Percentiles rank a stretch among this genome's conserved stretches.
Conservation (phyloP, 805 yeast genomes). For the Myxozyma vanderwaltii region DNA sequence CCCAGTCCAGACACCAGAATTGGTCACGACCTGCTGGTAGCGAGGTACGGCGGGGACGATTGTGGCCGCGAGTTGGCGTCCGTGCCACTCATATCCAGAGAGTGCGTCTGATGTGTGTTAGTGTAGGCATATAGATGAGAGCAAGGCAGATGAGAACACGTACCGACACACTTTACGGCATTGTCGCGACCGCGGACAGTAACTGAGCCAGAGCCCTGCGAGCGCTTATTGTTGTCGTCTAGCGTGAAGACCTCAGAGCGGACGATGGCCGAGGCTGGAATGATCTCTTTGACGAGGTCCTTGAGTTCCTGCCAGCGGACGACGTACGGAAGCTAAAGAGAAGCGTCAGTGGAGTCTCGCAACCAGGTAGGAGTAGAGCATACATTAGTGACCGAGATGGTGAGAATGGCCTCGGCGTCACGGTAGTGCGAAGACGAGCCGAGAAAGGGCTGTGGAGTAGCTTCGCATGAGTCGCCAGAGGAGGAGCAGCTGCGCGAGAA, state of each 20-base stretch:
- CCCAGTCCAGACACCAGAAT: no score
- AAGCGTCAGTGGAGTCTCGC: background rate
- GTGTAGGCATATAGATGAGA: background rate
- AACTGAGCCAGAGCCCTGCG: slow-evolving; percentile 31
- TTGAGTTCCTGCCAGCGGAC: slow-evolving; percentile 36
- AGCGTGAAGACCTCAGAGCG: slow-evolving; percentile 28
- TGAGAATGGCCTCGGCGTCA: background rate
- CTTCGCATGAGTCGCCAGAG: background rate
- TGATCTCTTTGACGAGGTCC: slow-evolving; percentile 32
- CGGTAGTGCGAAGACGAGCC: background rate
- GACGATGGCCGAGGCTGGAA: slow-evolving; percentile 25
- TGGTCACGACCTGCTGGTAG: background rate
- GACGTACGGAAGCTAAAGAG: slow-evolving; percentile 27
- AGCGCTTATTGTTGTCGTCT: slow-evolving; percentile 15
- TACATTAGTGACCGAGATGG: slow-evolving; percentile 22
- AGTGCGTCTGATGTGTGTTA: slow-evolving; percentile 11
- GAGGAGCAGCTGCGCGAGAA: background rate
- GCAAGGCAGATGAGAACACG: background rate
- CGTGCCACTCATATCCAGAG: slow-evolving; percentile 31
- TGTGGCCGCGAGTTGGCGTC: slow-evolving; percentile 17
- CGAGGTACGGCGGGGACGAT: slow-evolving; percentile 5
- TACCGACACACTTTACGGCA: slow-evolving; percentile 22
- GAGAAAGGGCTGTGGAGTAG: background rate
- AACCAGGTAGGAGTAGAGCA: background rate
- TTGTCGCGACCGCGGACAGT: slow-evolving; percentile 30